Evolutionary conservation across 2,329 filamentous ascomycete genomes (phyloP).

Genomic region (Biscogniauxia sp.): DNA sequence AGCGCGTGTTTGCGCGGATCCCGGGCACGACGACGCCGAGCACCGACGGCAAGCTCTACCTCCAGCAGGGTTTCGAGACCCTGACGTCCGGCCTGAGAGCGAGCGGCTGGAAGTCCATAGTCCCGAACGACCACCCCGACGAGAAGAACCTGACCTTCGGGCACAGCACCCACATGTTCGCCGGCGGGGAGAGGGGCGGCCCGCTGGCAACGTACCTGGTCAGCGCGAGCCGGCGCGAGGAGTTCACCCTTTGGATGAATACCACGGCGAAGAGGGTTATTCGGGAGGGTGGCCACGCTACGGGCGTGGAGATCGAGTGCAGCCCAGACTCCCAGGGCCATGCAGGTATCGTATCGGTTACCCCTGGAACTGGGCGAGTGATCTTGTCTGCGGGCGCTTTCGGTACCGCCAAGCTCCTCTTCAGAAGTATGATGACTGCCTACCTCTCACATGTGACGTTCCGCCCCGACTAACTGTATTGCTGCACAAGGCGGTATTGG

Average conservation of each 20-base stretch:
- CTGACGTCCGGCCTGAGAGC: conserved; percentile 57
- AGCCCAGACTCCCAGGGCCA: conserved; percentile 47
- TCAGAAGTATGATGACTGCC: conserved; percentile 52
- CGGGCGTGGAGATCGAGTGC: conserved; percentile 63
- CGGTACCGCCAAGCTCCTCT: conserved; percentile 63
- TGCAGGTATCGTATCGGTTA: conserved; percentile 57
- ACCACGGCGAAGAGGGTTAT: conserved; percentile 63
- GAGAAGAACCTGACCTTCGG: conserved; percentile 64
- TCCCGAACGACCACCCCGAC: conserved; percentile 56
- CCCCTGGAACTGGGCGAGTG: conserved; percentile 58
- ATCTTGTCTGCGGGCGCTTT: conserved; percentile 67
- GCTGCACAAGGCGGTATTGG: conserved; percentile 50
- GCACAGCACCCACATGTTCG: conserved; percentile 65
- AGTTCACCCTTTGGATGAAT: conserved; percentile 66
- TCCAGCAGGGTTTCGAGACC: conserved; percentile 62
- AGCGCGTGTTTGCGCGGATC: conserved; percentile 62
- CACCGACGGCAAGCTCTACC: conserved; percentile 62
- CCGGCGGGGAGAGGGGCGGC: conserved; percentile 62
- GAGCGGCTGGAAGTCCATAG: conserved; percentile 61
- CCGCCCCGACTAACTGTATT: conserved; percentile 2
- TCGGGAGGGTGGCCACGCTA: conserved; percentile 59
- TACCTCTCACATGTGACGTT: conserved; percentile 52
- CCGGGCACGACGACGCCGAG: conserved; percentile 66
- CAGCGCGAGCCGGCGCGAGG: conserved; percentile 52
- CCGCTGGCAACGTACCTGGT: conserved; percentile 70